Evolutionary conservation across 768 basidiomycete genomes (phyloP).

Genomic region (Fomitopsis serialis): DNA sequence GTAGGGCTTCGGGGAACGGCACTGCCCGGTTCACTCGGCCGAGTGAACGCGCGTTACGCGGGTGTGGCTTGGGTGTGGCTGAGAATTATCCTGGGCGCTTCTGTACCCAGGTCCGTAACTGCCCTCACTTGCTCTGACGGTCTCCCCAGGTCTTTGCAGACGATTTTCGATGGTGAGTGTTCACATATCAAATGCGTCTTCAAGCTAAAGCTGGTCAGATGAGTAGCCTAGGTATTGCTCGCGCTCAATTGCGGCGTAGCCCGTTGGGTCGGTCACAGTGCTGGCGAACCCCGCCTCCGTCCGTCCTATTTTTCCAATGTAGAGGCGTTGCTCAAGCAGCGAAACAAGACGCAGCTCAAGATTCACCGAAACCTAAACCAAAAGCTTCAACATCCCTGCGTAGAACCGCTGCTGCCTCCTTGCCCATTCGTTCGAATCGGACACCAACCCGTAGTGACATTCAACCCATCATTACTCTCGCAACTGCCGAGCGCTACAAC

Average conservation of each 20-base stretch:
- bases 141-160: too few relatives aligned
- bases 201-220: not conserved
- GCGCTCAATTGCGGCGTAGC: not conserved
- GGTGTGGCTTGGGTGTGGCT: too few relatives aligned
- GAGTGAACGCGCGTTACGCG: too few relatives aligned
- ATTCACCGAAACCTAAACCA: slow-evolving; percentile 46
- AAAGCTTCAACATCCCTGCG: slow-evolving; percentile 77
- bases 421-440: slow-evolving; percentile 81
- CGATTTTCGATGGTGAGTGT: not conserved
- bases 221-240: not conserved
- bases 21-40: too few relatives aligned
- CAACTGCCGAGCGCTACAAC: slow-evolving; percentile 81
- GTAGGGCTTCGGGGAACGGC: too few relatives aligned
- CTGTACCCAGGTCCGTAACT: too few relatives aligned
- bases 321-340: slow-evolving; percentile 1
- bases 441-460: slow-evolving; percentile 82
- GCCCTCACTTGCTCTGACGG: too few relatives aligned
- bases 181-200: not conserved
- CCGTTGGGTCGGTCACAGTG: not conserved
- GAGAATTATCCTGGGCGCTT: too few relatives aligned
- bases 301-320: not conserved
- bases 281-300: not conserved
- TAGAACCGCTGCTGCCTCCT: slow-evolving; percentile 78
- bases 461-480: slow-evolving; percentile 73
- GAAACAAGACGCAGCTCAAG: not conserved